Evolutionary conservation across 805 yeast species (phyloP), one percentile per base, ranked within the genome.

Genomic region (Monosporozyma servazzii): DNA sequence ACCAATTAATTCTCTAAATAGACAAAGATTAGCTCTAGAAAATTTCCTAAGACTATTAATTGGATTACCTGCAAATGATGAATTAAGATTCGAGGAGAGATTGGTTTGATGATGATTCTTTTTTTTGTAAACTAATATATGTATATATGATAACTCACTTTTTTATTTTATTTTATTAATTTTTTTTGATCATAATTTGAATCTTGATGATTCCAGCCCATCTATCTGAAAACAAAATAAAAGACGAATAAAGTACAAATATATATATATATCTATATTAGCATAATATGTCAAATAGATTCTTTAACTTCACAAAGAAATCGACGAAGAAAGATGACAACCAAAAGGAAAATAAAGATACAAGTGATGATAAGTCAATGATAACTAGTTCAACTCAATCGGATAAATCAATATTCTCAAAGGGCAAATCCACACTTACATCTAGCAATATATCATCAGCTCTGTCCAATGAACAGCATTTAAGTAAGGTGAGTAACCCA

Each of bases 21-120:
- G 90, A 73, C 98, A 91, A 76, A 84, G 96, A 67, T 78, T 83
- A 61, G 96, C 95, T 48, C 74, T 90, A 58, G 98, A 90, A 74
- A 91, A 89, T 76, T 80, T 90, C 66, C 74, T 90, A 71, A 83
- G 96, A 67, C 81, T 88, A 59, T 77, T 90, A 64, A 88, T 90
- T 58, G 98, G 98, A 45, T 78, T 90, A 58, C 95, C 95, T 54
- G 81, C 95, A 54, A 78, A 83, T 64, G 89, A 88, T 71, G 98
- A 91, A 69, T 80, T 90, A 72, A 84, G 96, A 75, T 86, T 90
- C 59, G 97, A 90, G 73, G 97, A 91, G 74, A 86, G 96, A 74
- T 54, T 65, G 23, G 8, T 25, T 10, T 27, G 7, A 43, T 27
- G 27, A 7, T n/a, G 9, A 5, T 20, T 40, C 13, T 44, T 25